phyloP scores from a whole-genome alignment of 257 asterid genomes.

The Solanum bulbocastanum region DNA sequence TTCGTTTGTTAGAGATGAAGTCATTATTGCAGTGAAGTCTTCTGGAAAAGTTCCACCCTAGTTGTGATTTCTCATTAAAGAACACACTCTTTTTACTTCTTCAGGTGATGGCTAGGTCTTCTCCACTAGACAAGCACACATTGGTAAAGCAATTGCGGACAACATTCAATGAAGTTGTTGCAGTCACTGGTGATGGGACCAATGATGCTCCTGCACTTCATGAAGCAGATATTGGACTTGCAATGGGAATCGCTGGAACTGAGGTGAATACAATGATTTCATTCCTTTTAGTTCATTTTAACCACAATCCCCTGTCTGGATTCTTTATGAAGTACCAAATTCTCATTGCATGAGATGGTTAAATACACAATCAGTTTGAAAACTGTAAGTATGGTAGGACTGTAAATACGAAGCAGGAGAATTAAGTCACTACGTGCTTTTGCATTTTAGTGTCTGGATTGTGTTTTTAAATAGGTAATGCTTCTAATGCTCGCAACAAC shows the following conservation, averaged over 20 bases:
- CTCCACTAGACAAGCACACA: constrained; percentile 11
- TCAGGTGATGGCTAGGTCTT: constrained; percentile 14
- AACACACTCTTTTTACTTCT: neutral
- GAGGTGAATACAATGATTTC: constrained; percentile 8
- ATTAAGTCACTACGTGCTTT: neutral
- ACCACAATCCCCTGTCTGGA: neutral
- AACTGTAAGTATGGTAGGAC: neutral
- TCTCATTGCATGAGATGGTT: neutral
- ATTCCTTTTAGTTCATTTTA: neutral
- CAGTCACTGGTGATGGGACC: constrained; percentile 31
- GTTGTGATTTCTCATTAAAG: neutral
- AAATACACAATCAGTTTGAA: neutral
- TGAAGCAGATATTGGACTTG: constrained; percentile 26
- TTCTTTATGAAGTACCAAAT: neutral
- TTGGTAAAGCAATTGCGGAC: constrained; percentile 6
- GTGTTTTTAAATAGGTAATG: neutral
- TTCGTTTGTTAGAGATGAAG: neutral
- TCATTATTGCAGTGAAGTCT: neutral
- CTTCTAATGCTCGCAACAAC: neutral
- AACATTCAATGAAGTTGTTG: constrained; percentile 16
- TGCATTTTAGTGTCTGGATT: neutral
- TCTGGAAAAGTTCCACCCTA: neutral
- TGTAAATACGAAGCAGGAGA: neutral
- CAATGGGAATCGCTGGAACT: constrained; percentile 28
- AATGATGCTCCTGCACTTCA: constrained; percentile 26